phyloP scores from a whole-genome alignment of 2,329 filamentous ascomycete genomes.

The Diaporthe aspalathi region DNA sequence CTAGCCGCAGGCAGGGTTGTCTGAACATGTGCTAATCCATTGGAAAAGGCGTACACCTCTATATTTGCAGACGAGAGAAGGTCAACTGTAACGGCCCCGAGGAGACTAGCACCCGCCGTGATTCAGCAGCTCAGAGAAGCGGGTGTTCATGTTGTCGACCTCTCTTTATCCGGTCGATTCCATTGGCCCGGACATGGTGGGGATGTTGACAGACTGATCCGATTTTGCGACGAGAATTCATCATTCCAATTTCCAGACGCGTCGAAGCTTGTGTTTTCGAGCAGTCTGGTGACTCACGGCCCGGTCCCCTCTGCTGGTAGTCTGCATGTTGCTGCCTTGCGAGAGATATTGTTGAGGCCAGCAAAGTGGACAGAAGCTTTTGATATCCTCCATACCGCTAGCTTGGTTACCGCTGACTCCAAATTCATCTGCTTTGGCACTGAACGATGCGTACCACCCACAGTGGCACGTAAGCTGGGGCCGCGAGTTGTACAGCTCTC shows the following conservation, averaged over 20 bases:
- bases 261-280: constrained; percentile 45
- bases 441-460: constrained; percentile 51
- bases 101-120: not conserved
- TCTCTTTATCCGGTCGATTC: constrained; percentile 4
- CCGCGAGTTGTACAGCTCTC: constrained; percentile 40
- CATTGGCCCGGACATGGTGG: constrained; percentile 30
- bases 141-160: not conserved
- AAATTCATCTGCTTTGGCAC: constrained; percentile 48
- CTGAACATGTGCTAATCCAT: not conserved
- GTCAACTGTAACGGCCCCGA: constrained; percentile 15
- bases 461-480: constrained; percentile 45
- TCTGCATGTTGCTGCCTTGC: constrained; percentile 48
- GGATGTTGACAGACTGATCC: constrained; percentile 42
- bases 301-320: constrained; percentile 39
- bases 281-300: constrained; percentile 38
- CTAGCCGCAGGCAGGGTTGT: not conserved
- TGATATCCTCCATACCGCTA: constrained; percentile 40
- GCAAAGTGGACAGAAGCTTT: constrained; percentile 51
- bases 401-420: not conserved
- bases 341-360: constrained; percentile 49
- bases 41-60: constrained; percentile 15
- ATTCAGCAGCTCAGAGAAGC: not conserved
- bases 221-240: constrained; percentile 45
- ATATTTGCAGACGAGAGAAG: constrained; percentile 16
- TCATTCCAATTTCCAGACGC: constrained; percentile 50